Base-by-base conservation (phyloP, 306 rosid genomes). In the Myrica gale region DNA sequence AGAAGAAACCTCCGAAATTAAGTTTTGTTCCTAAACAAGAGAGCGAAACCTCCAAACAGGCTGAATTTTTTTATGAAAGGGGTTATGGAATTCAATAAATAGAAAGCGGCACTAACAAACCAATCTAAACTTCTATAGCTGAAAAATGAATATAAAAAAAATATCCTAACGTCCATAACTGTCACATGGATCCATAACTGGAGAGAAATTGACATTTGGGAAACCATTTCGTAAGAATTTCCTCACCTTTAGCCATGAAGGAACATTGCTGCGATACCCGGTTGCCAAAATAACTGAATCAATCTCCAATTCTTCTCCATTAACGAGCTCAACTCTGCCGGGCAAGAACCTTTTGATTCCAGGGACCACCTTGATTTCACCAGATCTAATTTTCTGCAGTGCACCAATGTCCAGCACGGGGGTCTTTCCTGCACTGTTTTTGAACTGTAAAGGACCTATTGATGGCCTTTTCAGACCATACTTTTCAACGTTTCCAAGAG, bases 201-300 rank as follows among this genome's bases (percentile, higher is more conserved):
- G 7, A 69, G 47, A 66, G 74, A 72, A 57, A 47, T 58, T 46
- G n/a, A 51, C 32, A 44, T 63, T 44, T 13, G 39, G 19, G 37
- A 32, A 19, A 48, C 47, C 20, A 68, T 42, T 68, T 46, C 42
- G 11, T 26, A 10, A 62, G 76, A 57, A 45, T 7, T 11, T 23
- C 44, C 90, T 76, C 43, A 92, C 98, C 98, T 95, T 90, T 9
- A 95, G 88, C 98, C 98, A 95, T 46, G 96, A 92, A 74, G 98
- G 98, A 68, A 95, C 97, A 80, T 95, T 95, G 81, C 98, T 95
- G 78, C 94, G 84, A 52, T 95, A 95, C 9, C 98, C 97, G 69
- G 98, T 92, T 3, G 98, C 97, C 74, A 95, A 89, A 90, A 95
- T 77, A 53, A 95, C 93, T 46, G 93, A 89, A 86, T 95, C 97